These are phyloP conservation scores for Ambrosiella cleistominuta DNA, from an alignment of 2,329 filamentous ascomycete genomes.

Conservation along the genomic window DNA sequence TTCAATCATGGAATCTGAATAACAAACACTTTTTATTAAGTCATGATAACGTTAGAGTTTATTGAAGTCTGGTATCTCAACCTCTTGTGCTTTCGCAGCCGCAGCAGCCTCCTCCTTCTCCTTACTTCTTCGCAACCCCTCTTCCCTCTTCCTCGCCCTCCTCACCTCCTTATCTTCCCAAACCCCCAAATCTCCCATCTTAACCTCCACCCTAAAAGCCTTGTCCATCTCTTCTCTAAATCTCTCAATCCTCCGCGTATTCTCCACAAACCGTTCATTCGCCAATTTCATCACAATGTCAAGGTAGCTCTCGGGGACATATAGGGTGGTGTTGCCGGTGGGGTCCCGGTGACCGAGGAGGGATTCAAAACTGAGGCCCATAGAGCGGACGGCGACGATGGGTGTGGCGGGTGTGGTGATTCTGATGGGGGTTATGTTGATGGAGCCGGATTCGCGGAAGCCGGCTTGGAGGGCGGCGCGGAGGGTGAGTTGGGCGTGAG, in stretches of 20 bases:
- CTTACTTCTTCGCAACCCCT: constrained; percentile 32
- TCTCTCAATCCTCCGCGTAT: constrained; percentile 46
- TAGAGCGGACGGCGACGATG: constrained; percentile 71
- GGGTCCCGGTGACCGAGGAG: constrained; percentile 45
- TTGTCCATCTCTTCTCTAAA: constrained; percentile 36
- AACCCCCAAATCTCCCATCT: constrained; percentile 19
- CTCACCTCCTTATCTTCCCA: constrained; percentile 39
- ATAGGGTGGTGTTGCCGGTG: constrained; percentile 25
- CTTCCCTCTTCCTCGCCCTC: constrained; percentile 37
- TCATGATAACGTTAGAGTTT: neutral
- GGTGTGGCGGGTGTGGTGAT: constrained; percentile 28
- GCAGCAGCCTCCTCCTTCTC: constrained; percentile 1
- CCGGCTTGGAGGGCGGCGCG: constrained; percentile 62
- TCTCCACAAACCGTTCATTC: constrained; percentile 58
- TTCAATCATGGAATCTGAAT: no score
- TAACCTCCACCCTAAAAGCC: constrained; percentile 9
- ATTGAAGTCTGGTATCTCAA: neutral
- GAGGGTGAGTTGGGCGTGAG: constrained; percentile 59
- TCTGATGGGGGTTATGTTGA: constrained; percentile 36
- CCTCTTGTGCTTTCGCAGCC: neutral
- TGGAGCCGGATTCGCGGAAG: constrained; percentile 76
- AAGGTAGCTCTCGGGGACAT: constrained; percentile 50
- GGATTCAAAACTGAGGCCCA: constrained; percentile 66
- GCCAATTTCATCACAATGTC: constrained; percentile 47
- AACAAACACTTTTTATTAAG: neutral